Percentiles rank a stretch among this genome's conserved stretches.
Conservation (phyloP, 176 grass and related monocot genomes). For the Canna indica region DNA sequence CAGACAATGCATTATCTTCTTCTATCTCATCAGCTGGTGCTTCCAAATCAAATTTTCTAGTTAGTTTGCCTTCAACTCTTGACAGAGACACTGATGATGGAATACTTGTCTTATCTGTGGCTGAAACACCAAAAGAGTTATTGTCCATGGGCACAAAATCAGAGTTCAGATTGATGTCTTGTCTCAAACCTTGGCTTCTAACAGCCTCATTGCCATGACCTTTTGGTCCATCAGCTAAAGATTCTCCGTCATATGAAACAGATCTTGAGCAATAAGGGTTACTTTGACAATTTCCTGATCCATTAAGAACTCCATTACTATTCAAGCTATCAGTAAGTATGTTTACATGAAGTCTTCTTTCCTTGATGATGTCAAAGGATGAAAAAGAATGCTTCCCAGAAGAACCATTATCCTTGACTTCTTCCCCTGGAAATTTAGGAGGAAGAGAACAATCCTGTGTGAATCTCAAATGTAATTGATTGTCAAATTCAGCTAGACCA, state of each 20-base stretch:
- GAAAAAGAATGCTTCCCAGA: not conserved
- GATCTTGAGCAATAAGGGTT: not conserved
- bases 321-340: not conserved
- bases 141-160: slow-evolving; percentile 35
- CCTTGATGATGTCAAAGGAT: slow-evolving; percentile 1
- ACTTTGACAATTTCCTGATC: not conserved
- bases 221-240: not conserved
- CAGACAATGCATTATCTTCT: not conserved
- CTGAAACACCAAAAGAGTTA: slow-evolving; percentile 27
- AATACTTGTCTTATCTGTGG: slow-evolving; percentile 17
- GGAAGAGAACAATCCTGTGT: not conserved
- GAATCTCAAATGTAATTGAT: not conserved
- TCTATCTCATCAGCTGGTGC: slow-evolving; percentile 27
- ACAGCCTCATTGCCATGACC: slow-evolving; percentile 2
- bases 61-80: slow-evolving; percentile 28
- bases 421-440: not conserved
- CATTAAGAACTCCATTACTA: not conserved
- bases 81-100: slow-evolving; percentile 13
- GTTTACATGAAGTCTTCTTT: not conserved
- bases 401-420: not conserved
- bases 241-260: not conserved
- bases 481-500: slow-evolving; percentile 10
- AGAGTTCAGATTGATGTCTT: slow-evolving; percentile 55
- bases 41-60: slow-evolving; percentile 46
- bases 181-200: slow-evolving; percentile 4